These are phyloP conservation scores for Alternaria sp. DNA, from an alignment of 2,329 filamentous ascomycete genomes.

Conservation along the genomic window DNA sequence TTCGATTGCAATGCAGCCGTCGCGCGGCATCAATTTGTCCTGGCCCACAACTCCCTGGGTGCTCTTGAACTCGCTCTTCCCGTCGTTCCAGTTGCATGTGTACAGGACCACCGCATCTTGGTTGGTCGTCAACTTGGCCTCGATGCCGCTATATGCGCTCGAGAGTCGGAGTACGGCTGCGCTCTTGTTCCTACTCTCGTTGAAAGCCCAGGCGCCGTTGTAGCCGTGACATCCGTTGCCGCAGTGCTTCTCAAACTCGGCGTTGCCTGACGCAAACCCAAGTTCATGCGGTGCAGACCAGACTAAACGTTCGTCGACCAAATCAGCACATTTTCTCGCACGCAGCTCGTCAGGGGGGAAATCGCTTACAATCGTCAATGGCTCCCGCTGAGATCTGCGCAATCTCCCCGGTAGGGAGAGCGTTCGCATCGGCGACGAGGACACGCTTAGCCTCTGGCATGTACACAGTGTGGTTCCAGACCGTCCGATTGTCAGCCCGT, in stretches of 20 bases:
- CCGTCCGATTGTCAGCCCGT: slow-evolving; percentile 40
- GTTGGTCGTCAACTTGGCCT: slow-evolving; percentile 44
- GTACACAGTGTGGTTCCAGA: slow-evolving; percentile 48
- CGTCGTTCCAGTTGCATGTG: slow-evolving; percentile 50
- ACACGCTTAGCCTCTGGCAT: slow-evolving; percentile 43
- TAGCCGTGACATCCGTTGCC: slow-evolving; percentile 49
- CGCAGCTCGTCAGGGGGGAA: not conserved
- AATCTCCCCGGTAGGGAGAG: slow-evolving; percentile 46
- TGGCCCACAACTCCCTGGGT: slow-evolving; percentile 41
- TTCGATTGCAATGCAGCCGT: slow-evolving; percentile 48
- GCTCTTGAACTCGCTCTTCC: slow-evolving; percentile 48
- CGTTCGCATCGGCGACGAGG: slow-evolving; percentile 39
- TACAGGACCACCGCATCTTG: slow-evolving; percentile 48
- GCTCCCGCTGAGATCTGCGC: slow-evolving; percentile 32
- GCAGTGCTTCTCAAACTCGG: slow-evolving; percentile 43
- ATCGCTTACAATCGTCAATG: slow-evolving; percentile 38
- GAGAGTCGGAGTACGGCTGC: slow-evolving; percentile 38
- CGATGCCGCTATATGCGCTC: slow-evolving; percentile 46
- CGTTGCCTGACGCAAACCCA: slow-evolving; percentile 40
- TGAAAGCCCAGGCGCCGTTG: slow-evolving; percentile 45
- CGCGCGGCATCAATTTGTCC: slow-evolving; percentile 45
- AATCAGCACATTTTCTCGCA: not conserved
- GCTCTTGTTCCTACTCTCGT: slow-evolving; percentile 35
- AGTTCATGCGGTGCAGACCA: slow-evolving; percentile 45
- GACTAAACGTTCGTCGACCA: slow-evolving; percentile 11